Conservation (phyloP, 2,329 filamentous ascomycete genomes). For the Fusarium hainanense region DNA sequence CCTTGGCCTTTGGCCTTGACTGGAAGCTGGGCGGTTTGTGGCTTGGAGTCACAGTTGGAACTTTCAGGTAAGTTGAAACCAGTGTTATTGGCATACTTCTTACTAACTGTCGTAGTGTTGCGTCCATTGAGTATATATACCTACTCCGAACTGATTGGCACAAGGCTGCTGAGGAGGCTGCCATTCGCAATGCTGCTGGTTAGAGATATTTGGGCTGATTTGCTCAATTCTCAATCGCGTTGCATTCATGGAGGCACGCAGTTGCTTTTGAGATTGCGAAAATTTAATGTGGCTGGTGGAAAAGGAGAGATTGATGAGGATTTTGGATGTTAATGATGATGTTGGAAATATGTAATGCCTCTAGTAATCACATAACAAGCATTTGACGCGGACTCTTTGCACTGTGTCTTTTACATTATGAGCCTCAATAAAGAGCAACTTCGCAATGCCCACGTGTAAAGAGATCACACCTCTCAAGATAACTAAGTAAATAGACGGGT, state of each 20-base stretch:
- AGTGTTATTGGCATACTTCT: neutral
- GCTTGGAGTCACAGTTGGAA: constrained; percentile 79
- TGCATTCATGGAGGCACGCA: neutral
- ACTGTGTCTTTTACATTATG: neutral
- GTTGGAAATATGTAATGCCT: neutral
- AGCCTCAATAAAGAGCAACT: neutral
- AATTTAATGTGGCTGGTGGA: neutral
- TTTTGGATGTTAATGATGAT: neutral
- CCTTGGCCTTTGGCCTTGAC: constrained; percentile 77
- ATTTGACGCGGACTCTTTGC: neutral
- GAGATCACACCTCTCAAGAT: too few relatives aligned
- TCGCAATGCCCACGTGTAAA: too few relatives aligned
- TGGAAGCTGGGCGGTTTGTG: constrained; percentile 87
- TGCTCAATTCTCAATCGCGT: neutral
- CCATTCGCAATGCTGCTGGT: constrained; percentile 60
- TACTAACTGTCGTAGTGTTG: constrained; percentile 55
- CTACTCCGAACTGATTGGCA: constrained; percentile 66
- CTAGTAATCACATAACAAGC: neutral
- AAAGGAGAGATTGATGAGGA: neutral
- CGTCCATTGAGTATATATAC: constrained; percentile 65
- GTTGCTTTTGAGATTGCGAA: neutral
- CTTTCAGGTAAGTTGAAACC: constrained; percentile 64
- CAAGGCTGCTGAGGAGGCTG: constrained; percentile 63
- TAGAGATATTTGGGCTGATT: constrained; percentile 35
- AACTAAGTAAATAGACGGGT: too few relatives aligned